Percentiles rank a stretch among this genome's conserved stretches.
Conservation (phyloP, 495 filamentous ascomycete species). For the Podospora pseudoanserina region DNA sequence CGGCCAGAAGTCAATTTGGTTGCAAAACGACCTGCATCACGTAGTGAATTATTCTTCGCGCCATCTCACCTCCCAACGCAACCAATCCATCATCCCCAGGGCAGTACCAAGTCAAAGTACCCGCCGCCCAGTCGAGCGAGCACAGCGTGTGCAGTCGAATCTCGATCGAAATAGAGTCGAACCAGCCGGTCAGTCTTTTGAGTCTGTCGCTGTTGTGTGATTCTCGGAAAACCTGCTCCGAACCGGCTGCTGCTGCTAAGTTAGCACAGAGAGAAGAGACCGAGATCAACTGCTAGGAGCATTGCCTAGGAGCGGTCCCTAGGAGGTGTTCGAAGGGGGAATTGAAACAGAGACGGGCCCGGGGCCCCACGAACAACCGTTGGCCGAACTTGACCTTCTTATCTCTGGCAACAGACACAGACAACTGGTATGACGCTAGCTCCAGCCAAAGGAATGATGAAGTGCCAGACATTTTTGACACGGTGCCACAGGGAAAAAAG, state of each 20-base stretch:
- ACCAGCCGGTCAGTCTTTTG: not conserved
- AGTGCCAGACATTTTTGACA: constrained; percentile 28
- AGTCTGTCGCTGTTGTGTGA: not conserved
- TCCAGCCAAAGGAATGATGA: constrained; percentile 26
- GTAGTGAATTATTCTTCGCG: constrained; percentile 13
- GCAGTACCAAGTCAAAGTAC: not conserved
- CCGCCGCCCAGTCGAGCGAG: not conserved
- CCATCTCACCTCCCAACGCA: constrained; percentile 8
- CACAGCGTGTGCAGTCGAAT: not conserved
- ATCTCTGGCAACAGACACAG: constrained; percentile 11
- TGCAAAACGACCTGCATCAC: not conserved
- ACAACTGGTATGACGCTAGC: constrained; percentile 34
- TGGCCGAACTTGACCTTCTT: constrained; percentile 22
- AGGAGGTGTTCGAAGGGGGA: not conserved
- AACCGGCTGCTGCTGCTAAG: not conserved
- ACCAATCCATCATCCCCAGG: not conserved
- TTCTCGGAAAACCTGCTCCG: constrained; percentile 4
- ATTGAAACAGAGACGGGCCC: not conserved
- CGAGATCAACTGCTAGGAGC: not conserved
- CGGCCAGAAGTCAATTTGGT: not conserved
- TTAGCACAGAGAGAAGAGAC: not conserved
- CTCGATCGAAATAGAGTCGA: not conserved
- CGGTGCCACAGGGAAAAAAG: constrained; percentile 15
- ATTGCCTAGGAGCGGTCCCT: not conserved
- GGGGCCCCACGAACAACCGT: constrained; percentile 11